A percentile compares a stretch with the other conserved stretches of the same genome.
Evolutionary conservation across 768 basidiomycete species (phyloP).

Genomic region (Leccinum barrowsii): DNA sequence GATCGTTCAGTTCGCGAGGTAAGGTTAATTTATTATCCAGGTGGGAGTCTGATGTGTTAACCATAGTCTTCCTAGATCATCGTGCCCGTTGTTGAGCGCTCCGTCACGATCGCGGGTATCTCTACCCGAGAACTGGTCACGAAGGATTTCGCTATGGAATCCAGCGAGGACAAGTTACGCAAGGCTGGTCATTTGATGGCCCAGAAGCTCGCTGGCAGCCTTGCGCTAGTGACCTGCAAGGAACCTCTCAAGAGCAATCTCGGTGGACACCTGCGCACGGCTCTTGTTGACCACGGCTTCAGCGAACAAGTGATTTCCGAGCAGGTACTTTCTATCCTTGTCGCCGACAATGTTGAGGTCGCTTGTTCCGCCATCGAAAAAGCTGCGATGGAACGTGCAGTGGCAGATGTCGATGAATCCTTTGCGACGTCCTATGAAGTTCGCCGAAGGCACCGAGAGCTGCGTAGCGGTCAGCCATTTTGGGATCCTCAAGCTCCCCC

Average conservation of each 20-base stretch:
- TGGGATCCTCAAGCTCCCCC: constrained; percentile 81
- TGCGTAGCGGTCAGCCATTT: constrained; percentile 72
- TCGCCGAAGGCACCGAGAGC: constrained; percentile 84
- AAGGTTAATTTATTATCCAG: constrained; percentile 11
- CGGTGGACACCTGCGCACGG: constrained; percentile 80
- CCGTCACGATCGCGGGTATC: constrained; percentile 97
- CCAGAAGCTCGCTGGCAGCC: constrained; percentile 91
- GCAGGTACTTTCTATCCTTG: constrained; percentile 71
- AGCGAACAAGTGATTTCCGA: constrained; percentile 84
- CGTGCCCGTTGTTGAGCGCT: constrained; percentile 94
- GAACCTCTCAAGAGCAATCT: constrained; percentile 94
- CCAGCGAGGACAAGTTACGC: constrained; percentile 85
- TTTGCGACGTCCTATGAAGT: constrained; percentile 79
- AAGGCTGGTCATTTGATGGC: constrained; percentile 95
- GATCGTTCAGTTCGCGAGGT: constrained; percentile 95
- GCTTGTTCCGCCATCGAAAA: constrained; percentile 95
- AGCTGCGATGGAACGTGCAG: constrained; percentile 95
- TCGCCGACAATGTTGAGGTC: constrained; percentile 88
- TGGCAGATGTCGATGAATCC: constrained; percentile 88
- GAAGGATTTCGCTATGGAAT: constrained; percentile 94
- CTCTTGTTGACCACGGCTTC: constrained; percentile 84
- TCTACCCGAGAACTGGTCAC: constrained; percentile 92
- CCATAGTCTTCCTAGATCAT: constrained; percentile 61
- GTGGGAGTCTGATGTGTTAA: not conserved
- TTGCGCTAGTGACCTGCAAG: constrained; percentile 97